Evolutionary conservation across 108 stramenopile genomes (phyloP).

Genomic region (Cyclotella choctawhatcheeana): DNA sequence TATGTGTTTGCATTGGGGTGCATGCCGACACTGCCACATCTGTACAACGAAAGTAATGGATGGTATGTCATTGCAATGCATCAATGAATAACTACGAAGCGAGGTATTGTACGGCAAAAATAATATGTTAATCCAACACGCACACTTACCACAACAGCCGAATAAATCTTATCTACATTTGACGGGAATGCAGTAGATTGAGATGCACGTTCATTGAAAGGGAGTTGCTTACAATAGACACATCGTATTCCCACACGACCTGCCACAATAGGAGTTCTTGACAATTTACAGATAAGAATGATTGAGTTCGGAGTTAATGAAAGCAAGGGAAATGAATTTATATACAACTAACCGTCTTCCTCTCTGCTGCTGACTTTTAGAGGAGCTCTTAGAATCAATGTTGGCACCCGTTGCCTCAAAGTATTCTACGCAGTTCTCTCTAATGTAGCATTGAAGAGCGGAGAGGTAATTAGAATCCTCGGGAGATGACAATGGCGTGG

Average conservation of each 20-base stretch:
- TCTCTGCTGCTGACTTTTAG: slow-evolving; percentile 30
- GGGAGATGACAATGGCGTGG: slow-evolving; percentile 34
- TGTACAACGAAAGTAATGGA: background rate
- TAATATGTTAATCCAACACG: slow-evolving; percentile 14
- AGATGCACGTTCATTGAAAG: slow-evolving; percentile 20
- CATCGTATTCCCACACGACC: slow-evolving; percentile 73
- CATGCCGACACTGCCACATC: slow-evolving; percentile 56
- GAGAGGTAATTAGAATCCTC: slow-evolving; percentile 67
- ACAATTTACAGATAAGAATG: no score
- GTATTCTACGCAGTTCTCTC: slow-evolving; percentile 62
- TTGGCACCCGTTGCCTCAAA: slow-evolving; percentile 48
- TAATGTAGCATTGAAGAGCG: slow-evolving; percentile 72
- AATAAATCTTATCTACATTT: slow-evolving; percentile 18
- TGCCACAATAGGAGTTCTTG: slow-evolving; percentile 16
- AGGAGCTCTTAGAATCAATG: slow-evolving; percentile 13
- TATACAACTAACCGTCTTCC: no score
- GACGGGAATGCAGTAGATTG: slow-evolving; percentile 30
- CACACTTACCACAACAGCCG: slow-evolving; percentile 9
- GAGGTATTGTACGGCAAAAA: slow-evolving; percentile 15
- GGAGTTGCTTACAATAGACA: slow-evolving; percentile 51
- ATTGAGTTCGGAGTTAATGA: slow-evolving; percentile 43
- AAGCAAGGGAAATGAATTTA: no score
- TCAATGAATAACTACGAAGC: slow-evolving; percentile 23
- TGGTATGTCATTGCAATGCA: slow-evolving; percentile 9
- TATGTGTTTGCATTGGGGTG: slow-evolving; percentile 33